Evolutionary conservation across 768 basidiomycete species (phyloP), one percentile per base, ranked within the genome.

Genomic region (Leccinum disarticulatum): DNA sequence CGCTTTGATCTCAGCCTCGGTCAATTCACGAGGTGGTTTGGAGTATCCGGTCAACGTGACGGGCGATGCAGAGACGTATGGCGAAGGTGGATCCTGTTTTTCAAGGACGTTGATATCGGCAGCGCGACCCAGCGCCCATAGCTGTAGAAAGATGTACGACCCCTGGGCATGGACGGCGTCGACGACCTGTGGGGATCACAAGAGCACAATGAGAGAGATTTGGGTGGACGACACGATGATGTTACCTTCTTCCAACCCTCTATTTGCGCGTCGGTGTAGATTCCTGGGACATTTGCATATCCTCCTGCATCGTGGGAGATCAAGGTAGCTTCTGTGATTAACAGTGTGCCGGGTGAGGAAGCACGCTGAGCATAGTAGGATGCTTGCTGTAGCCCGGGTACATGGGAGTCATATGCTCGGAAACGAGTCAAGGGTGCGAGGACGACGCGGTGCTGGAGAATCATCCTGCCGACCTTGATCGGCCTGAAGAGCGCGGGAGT

Each of bases 41-140:
- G 66, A 48, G 30, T 31, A 33, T 17, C 61, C 54, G 0, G 65
- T 58, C 8, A 74, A 58, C 0, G 61, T 61, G 52, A 77, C 70
- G 4, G 69, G 49, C 4, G 77, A 77, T 7, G 76, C 70, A 19
- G 75, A 70, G 55, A 76, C 67, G 62, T 73, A 72, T 2, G 67
- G 68, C 11, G 73, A 73, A 56, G 60, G 8, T 81, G 70, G 48
- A 72, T 58, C 1, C 61, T 62, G 61, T 14, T 31, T 55, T 54
- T 55, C 50, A 2, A 85, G 70, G 43, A 75, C 52, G 0, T 64
- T 61, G 6, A 73, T 60, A 7, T 69, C 55, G 0, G 82, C 81
- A 0, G 75, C 64, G 2, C 86, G 80, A 0, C 89, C 89, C 3
- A 83, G 66, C 0, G 85, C 84, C 77, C 85, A 83, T 77, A 49